Evolutionary conservation across 805 yeast species (phyloP), one percentile per base, ranked within the genome.

Genomic region (Schwanniomyces vanrijiae): DNA sequence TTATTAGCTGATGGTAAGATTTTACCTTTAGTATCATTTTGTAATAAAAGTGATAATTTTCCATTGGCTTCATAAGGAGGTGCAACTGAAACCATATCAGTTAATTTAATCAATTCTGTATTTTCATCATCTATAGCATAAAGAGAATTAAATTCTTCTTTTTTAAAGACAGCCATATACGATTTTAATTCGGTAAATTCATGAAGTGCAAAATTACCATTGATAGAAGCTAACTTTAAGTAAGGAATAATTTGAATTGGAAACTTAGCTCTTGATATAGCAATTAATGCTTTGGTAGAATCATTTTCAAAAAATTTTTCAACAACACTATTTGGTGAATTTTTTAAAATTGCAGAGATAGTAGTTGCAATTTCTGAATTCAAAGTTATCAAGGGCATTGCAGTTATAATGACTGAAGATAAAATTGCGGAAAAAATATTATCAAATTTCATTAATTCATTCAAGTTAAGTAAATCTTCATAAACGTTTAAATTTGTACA

Each of bases 211-310:
- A 84, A 79, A 33, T 78, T 78, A 0, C 86, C 82, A 55, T 87
- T 86, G 24, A 83, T 76, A 8, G 84, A 70, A 11, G 84, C 71
- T 10, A 89, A 55, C 45, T 81, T 75, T 34, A 90, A 64, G 48
- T 84, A 82, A 0, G 92, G 84, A 1, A 76, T 62, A 14, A 88
- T 62, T 1, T 82, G 66, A 29, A 76, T 71, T 0, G 98, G 98
- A 50, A 88, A 78, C 58, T 91, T 90, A 0, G 94, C 85, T 50
- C 84, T 75, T 1, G 88, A 67, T 22, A 89, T 60, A 13, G 79
- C 68, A 25, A 84, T 57, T 3, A 76, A 60, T 42, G 74, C 72
- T 19, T 68, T 67, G 0, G 78, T 70, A 1, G 71, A 64, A n/a
- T 72, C 71, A 44, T 73, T 67, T 2, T 65, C 61, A 52, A 81